phyloP scores from a whole-genome alignment of 108 stramenopile species.

The Skeletonema costatum region DNA sequence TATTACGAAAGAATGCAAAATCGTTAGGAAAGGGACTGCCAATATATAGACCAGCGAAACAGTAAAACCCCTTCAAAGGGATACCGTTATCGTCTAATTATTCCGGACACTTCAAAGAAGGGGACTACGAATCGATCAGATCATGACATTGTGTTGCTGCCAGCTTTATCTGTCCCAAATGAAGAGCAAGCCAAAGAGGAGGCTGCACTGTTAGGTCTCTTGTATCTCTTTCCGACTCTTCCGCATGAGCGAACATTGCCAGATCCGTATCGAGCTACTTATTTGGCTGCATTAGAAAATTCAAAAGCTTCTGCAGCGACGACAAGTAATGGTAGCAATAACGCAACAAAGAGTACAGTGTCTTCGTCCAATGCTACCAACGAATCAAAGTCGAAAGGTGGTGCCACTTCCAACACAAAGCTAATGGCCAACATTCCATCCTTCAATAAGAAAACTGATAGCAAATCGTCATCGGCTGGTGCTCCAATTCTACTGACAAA shows the following conservation, averaged over 20 bases:
- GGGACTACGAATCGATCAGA: constrained; percentile 23
- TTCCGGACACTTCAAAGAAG: constrained; percentile 82
- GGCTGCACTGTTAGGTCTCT: constrained; percentile 84
- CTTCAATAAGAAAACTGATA: constrained; percentile 11
- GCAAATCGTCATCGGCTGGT: constrained; percentile 50
- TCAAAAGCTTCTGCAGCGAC: not conserved
- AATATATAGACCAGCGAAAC: constrained; percentile 51
- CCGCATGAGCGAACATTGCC: constrained; percentile 92
- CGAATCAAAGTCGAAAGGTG: not conserved
- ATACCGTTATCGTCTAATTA: constrained; percentile 61
- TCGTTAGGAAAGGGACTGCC: constrained; percentile 43
- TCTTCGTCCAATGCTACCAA: not conserved
- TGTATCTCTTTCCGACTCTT: constrained; percentile 72
- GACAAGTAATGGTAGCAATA: constrained; percentile 10
- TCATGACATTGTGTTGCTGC: constrained; percentile 81
- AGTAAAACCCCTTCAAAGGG: not conserved
- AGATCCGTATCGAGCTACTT: constrained; percentile 91
- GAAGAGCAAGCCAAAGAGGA: constrained; percentile 89
- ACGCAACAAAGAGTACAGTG: constrained; percentile 6
- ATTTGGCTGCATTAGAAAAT: constrained; percentile 68
- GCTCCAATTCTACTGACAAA: constrained; percentile 37
- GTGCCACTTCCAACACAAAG: constrained; percentile 28
- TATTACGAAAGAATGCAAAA: constrained; percentile 66
- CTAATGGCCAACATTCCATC: constrained; percentile 25
- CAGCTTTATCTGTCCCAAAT: constrained; percentile 60